phyloP scores from a whole-genome alignment of 192 early-diverging fungal species.

The Lunasporangiospora selenospora region DNA sequence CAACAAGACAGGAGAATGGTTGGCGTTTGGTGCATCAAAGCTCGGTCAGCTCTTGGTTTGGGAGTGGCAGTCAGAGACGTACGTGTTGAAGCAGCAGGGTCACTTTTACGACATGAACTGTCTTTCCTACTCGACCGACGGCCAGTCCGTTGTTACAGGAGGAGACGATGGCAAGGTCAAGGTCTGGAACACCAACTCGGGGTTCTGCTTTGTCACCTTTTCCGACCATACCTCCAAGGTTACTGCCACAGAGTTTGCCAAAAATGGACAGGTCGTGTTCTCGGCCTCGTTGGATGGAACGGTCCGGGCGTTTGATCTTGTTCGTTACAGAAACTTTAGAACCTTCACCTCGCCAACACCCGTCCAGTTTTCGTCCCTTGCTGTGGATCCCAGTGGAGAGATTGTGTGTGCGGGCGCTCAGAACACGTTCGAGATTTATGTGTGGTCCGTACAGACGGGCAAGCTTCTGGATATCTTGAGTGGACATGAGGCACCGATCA shows the following conservation, averaged over 20 bases:
- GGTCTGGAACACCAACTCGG: slow-evolving; percentile 95
- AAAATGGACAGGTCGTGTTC: slow-evolving; percentile 92
- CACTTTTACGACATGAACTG: slow-evolving; percentile 95
- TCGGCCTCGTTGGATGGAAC: slow-evolving; percentile 97
- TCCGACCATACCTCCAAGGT: slow-evolving; percentile 88
- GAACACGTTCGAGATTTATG: slow-evolving; percentile 96
- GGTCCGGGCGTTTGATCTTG: slow-evolving; percentile 96
- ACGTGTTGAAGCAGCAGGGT: slow-evolving; percentile 99
- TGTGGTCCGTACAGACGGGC: slow-evolving; percentile 99
- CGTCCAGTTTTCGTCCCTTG: slow-evolving; percentile 91
- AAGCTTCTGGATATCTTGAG: slow-evolving; percentile 92
- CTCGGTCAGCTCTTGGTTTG: slow-evolving; percentile 98
- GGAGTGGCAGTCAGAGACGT: slow-evolving; percentile 99
- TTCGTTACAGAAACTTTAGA: slow-evolving; percentile 98
- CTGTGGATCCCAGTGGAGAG: slow-evolving; percentile 97
- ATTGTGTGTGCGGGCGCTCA: slow-evolving; percentile 93
- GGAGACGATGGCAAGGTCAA: slow-evolving; percentile 98
- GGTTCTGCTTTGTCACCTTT: slow-evolving; percentile 99
- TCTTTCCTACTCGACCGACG: slow-evolving; percentile 89
- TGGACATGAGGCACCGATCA: slow-evolving; percentile 94
- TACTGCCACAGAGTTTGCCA: slow-evolving; percentile 87
- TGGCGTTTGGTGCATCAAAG: slow-evolving; percentile 91
- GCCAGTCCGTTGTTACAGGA: slow-evolving; percentile 93
- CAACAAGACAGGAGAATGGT: slow-evolving; percentile 94
- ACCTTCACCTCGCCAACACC: slow-evolving; percentile 96